Evolutionary conservation across 73 alveolate genomes (phyloP).

Genomic region (Paramecium tetraurelia): DNA sequence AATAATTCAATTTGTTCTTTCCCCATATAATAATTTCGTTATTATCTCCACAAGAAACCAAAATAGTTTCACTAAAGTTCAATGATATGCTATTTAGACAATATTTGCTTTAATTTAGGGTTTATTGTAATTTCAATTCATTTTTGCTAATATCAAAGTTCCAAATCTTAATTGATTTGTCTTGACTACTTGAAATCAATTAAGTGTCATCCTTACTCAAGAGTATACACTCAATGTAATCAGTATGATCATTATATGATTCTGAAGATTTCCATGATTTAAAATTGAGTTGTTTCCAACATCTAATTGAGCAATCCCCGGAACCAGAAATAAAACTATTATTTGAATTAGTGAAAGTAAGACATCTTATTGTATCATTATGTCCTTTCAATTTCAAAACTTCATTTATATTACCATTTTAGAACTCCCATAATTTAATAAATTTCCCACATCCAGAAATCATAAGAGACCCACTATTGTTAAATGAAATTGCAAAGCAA

Average conservation of each 20-base stretch:
- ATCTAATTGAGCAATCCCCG: neutral
- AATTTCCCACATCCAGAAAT: neutral
- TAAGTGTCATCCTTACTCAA: neutral
- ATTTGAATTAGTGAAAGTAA: neutral
- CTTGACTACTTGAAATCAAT: neutral
- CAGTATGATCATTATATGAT: neutral
- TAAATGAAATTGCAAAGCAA: neutral
- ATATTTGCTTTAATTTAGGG: neutral
- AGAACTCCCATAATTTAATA: neutral
- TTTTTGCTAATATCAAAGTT: neutral
- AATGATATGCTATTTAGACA: neutral
- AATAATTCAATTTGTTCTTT: neutral
- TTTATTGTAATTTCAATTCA: neutral
- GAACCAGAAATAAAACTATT: neutral
- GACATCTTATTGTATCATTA: neutral
- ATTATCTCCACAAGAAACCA: neutral
- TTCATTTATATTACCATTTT: neutral
- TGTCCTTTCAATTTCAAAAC: neutral
- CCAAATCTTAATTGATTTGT: neutral
- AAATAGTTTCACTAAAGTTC: neutral
- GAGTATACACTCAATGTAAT: neutral
- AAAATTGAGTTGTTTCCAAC: neutral
- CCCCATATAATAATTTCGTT: neutral
- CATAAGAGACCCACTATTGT: neutral
- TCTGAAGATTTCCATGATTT: neutral